These are phyloP conservation scores for Centrapalus pauciflorus DNA, from an alignment of 129 eudicot genomes.

Conservation along the genomic window DNA sequence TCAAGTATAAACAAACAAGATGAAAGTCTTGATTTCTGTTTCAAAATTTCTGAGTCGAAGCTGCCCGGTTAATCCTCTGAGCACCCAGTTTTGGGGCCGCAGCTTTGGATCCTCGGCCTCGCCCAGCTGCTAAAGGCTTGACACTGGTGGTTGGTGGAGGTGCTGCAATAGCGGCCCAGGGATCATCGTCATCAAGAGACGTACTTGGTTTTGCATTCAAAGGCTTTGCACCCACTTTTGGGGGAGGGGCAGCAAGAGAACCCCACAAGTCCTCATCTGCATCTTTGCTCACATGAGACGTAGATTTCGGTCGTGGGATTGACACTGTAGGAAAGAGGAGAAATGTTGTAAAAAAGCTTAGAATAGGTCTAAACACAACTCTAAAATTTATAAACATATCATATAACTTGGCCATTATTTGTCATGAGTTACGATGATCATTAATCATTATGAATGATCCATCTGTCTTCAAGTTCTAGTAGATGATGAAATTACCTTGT, in stretches of 20 bases:
- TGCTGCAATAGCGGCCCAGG: constrained; percentile 97
- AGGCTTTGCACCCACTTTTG: constrained; percentile 50
- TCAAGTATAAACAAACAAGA: constrained; percentile 18
- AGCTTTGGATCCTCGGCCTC: constrained; percentile 75
- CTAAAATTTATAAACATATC: too few relatives aligned
- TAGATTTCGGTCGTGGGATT: constrained; percentile 49
- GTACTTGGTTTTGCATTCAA: constrained; percentile 31
- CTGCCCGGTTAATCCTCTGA: constrained; percentile 79
- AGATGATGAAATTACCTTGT: constrained; percentile 40
- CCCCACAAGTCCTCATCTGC: constrained; percentile 87
- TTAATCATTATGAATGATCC: too few relatives aligned
- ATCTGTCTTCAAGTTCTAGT: too few relatives aligned
- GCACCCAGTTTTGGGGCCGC: constrained; percentile 80
- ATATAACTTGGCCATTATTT: too few relatives aligned
- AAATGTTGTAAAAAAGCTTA: not conserved
- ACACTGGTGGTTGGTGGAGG: constrained; percentile 88
- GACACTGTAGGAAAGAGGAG: constrained; percentile 33
- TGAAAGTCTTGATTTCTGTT: not conserved
- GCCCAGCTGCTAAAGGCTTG: constrained; percentile 68
- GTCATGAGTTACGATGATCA: too few relatives aligned
- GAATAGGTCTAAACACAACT: not conserved
- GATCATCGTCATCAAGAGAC: constrained; percentile 47
- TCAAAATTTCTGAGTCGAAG: constrained; percentile 53
- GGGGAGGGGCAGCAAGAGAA: constrained; percentile 70
- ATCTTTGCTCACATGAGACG: constrained; percentile 43